Percentiles rank a stretch among this genome's conserved stretches.
Evolutionary conservation across 192 early-diverging fungal genomes (phyloP).

Genomic region (Obelidium mucronatum): DNA sequence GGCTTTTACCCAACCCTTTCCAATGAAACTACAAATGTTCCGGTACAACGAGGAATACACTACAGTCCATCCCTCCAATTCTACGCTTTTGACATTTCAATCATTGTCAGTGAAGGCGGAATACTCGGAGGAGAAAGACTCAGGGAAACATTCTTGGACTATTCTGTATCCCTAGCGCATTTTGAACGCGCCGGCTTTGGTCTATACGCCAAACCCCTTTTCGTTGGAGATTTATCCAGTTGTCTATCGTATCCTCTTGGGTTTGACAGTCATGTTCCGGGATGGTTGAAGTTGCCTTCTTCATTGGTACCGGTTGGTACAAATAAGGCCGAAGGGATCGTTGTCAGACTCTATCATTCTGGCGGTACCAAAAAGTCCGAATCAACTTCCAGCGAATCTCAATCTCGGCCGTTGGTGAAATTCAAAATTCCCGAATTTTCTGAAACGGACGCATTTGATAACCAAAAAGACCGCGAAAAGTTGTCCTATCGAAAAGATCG

Average conservation of each 20-base stretch:
- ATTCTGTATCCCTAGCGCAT: not conserved
- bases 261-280: not conserved
- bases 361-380: not conserved
- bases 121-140: no score
- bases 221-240: not conserved
- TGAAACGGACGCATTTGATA: not conserved
- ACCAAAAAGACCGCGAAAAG: not conserved
- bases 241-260: not conserved
- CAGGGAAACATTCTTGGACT: not conserved
- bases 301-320: not conserved
- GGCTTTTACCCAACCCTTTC: not conserved
- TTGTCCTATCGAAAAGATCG: not conserved
- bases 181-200: not conserved
- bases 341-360: not conserved
- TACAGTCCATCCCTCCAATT: not conserved
- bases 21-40: not conserved
- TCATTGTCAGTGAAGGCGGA: not conserved
- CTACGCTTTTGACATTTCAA: not conserved
- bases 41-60: not conserved
- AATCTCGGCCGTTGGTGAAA: not conserved
- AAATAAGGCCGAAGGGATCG: constrained; percentile 7
- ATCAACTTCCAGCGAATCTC: not conserved
- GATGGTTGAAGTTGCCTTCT: not conserved
- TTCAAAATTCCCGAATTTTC: constrained; percentile 4
- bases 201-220: not conserved